Percentiles rank a stretch among this genome's conserved stretches.
Evolutionary conservation across 2,329 filamentous ascomycete species (phyloP).

Genomic region (Fusarium staphyleae): DNA sequence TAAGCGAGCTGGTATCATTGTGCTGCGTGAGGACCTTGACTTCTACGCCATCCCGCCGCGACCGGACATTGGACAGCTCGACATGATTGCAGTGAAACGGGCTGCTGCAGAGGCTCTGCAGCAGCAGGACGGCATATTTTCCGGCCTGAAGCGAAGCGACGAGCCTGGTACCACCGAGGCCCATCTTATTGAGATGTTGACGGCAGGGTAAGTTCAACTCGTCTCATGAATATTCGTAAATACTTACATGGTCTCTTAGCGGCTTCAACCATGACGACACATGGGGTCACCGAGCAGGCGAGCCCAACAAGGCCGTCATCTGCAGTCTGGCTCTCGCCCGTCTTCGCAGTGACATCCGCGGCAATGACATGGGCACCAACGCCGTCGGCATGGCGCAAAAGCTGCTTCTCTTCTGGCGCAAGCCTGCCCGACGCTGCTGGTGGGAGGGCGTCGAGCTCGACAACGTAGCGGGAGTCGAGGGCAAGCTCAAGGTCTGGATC

Average conservation of each 20-base stretch:
- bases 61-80: constrained; percentile 80
- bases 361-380: constrained; percentile 75
- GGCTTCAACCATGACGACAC: constrained; percentile 95
- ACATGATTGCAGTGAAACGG: constrained; percentile 97
- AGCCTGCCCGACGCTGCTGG: constrained; percentile 95
- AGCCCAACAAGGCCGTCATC: constrained; percentile 98
- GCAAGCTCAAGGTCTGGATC: constrained; percentile 97
- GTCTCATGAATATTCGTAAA: not conserved
- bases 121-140: constrained; percentile 93
- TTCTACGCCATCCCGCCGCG: constrained; percentile 95
- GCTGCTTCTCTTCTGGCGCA: constrained; percentile 95
- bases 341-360: constrained; percentile 89
- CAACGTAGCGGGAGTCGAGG: constrained; percentile 87
- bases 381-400: constrained; percentile 99
- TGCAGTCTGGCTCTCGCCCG: constrained; percentile 94
- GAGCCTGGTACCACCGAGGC: constrained; percentile 97
- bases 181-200: constrained; percentile 98
- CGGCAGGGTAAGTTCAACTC: constrained; percentile 77
- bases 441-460: constrained; percentile 97
- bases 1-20: constrained; percentile 96
- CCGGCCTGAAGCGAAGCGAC: constrained; percentile 91
- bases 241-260: constrained; percentile 55
- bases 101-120: constrained; percentile 87
- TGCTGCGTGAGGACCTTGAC: constrained; percentile 92
- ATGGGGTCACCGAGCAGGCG: constrained; percentile 96